Percentiles rank a stretch among this genome's conserved stretches.
Conservation (phyloP, 169 alveolate species). For the Cryptosporidium andersoni region DNA sequence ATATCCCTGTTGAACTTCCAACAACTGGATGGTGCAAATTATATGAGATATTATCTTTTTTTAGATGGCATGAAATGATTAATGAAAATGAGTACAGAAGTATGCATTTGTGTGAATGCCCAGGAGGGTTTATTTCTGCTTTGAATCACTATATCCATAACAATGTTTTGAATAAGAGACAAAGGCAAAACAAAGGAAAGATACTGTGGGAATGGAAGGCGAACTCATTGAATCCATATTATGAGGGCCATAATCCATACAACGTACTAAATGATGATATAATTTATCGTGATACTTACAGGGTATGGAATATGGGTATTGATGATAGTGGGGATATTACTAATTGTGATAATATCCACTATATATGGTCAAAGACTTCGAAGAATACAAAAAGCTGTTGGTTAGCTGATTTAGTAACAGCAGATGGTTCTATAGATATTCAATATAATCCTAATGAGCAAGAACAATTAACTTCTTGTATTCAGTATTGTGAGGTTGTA, state of each 20-base stretch:
- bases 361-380: conserved; percentile 78
- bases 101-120: conserved; percentile 82
- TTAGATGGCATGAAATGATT: conserved; percentile 74
- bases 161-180: conserved; percentile 69
- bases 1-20: conserved; percentile 75
- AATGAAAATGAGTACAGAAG: conserved; percentile 72
- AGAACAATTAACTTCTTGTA: conserved; percentile 76
- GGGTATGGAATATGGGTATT: conserved; percentile 77
- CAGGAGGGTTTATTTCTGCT: conserved; percentile 82
- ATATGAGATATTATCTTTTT: conserved; percentile 77
- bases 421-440: conserved; percentile 80
- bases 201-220: conserved; percentile 78
- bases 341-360: conserved; percentile 74
- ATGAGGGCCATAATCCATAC: conserved; percentile 77
- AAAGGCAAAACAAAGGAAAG: conserved; percentile 64
- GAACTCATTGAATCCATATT: conserved; percentile 80
- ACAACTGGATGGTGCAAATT: conserved; percentile 81
- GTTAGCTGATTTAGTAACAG: conserved; percentile 78
- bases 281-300: conserved; percentile 78
- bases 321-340: conserved; percentile 81
- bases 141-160: conserved; percentile 75
- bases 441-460: conserved; percentile 80
- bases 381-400: conserved; percentile 40
- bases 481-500: conserved; percentile 77
- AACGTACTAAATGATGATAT: conserved; percentile 78